Evolutionary conservation across 2,329 filamentous ascomycete genomes (phyloP), one percentile per base, ranked within the genome.

Genomic region (Beauveria sp.): DNA sequence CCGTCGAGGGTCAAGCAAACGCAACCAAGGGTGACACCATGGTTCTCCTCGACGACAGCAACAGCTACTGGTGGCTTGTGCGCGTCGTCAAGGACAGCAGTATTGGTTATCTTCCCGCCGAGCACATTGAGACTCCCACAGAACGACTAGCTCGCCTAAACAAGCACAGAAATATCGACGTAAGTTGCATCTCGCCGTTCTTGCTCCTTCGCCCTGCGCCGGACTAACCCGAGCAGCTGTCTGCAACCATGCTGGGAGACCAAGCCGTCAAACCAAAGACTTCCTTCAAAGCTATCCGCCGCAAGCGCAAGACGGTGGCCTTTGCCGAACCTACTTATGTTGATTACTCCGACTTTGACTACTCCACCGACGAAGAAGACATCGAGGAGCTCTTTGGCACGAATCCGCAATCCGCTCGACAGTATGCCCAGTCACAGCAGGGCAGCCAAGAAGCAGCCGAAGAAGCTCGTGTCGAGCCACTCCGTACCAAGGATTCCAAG

Each of bases 31-130:
- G 95, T 57, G 95, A 99, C 72, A 98, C 93, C 16, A 99, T 99
- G 95, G 93, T 98, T 60, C 81, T 99, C 66, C 84, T 99, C 24
- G 95, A 99, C 71, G 95, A 99, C 70, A 98, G 92, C 77, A 99
- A 99, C 78, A 98, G 93, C 77, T 99, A 99, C 75, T 99, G 95
- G 95, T 99, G 95, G 95, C 84, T 99, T 64, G 95, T 99, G 16
- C 85, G 93, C 66, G 90, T 99, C 51, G 93, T 98, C 59, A 98
- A 98, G 75, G 95, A 99, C 76, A 96, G 90, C 74, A 98, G 92
- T 73, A 99, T 99, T 74, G 85, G 83, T 49, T 99, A 99, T 72
- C 80, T 99, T 61, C 95, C 95, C 55, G 95, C 95, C 54, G 95
- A 99, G 74, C 95, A 99, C 73, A 99, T 99, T 66, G 95, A 99